Evolutionary conservation across 2,329 filamentous ascomycete genomes (phyloP).

Genomic region (Cladosporium sphaerospermum): DNA sequence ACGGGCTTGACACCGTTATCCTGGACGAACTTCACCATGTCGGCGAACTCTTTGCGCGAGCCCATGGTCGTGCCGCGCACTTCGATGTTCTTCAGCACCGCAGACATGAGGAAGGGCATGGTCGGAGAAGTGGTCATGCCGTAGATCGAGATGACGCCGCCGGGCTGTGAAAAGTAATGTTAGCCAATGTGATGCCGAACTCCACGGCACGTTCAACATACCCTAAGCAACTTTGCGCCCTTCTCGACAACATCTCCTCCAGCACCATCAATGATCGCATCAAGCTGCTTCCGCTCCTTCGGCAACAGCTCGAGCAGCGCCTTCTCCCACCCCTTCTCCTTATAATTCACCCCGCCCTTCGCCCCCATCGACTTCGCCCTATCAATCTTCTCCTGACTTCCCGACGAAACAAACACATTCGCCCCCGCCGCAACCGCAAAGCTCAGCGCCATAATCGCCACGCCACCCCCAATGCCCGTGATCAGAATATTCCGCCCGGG

Average conservation of each 20-base stretch:
- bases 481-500: slow-evolving; percentile 70
- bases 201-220: slow-evolving; percentile 20
- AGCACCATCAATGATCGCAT: slow-evolving; percentile 85
- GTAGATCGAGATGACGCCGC: slow-evolving; percentile 79
- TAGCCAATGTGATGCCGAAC: background rate
- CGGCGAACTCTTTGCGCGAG: slow-evolving; percentile 78
- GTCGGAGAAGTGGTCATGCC: slow-evolving; percentile 85
- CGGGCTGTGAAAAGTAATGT: slow-evolving; percentile 40
- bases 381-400: slow-evolving; percentile 67
- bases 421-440: slow-evolving; percentile 71
- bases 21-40: slow-evolving; percentile 80
- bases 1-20: slow-evolving; percentile 68
- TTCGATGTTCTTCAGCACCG: slow-evolving; percentile 82
- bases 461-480: slow-evolving; percentile 89
- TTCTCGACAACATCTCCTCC: slow-evolving; percentile 77
- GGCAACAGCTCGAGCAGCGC: slow-evolving; percentile 59
- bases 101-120: slow-evolving; percentile 80
- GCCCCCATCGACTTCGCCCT: slow-evolving; percentile 69
- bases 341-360: slow-evolving; percentile 75
- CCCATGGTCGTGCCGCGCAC: slow-evolving; percentile 86
- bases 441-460: slow-evolving; percentile 73
- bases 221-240: slow-evolving; percentile 62
- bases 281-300: slow-evolving; percentile 60
- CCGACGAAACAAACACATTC: slow-evolving; percentile 75
- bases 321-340: slow-evolving; percentile 73